A percentile compares a stretch with the other conserved stretches of the same genome.
phyloP scores from a whole-genome alignment of 495 filamentous ascomycete genomes.

The Annulohypoxylon stygium region DNA sequence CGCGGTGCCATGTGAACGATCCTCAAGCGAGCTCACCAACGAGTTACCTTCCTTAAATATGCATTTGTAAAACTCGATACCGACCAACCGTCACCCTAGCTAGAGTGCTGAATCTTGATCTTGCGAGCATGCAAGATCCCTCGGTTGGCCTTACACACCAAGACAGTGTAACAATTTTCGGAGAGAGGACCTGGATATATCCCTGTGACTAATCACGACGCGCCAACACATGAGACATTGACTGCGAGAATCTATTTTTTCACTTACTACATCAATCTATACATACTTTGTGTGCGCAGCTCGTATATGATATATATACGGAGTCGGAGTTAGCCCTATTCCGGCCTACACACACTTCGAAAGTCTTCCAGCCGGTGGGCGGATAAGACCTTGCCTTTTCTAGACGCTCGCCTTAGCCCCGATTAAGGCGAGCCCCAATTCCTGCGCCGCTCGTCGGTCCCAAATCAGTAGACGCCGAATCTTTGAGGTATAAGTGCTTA shows the following conservation, averaged over 20 bases:
- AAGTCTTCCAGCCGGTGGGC: neutral
- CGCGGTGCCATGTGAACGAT: constrained; percentile 13
- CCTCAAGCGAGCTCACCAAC: constrained; percentile 1
- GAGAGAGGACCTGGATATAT: constrained; percentile 27
- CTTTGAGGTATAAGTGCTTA: constrained; percentile 1
- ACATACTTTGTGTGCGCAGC: neutral
- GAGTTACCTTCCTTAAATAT: neutral
- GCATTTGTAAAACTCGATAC: constrained; percentile 4
- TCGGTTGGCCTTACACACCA: neutral
- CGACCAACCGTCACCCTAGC: constrained; percentile 12
- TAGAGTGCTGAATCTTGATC: constrained; percentile 7
- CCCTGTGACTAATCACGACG: constrained; percentile 30
- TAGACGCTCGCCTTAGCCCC: neutral
- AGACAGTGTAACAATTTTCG: neutral
- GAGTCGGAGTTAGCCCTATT: neutral
- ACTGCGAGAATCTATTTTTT: neutral
- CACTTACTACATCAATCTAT: neutral
- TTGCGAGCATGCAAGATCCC: constrained; percentile 1
- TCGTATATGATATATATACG: constrained; percentile 5
- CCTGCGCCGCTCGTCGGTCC: neutral
- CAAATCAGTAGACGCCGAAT: neutral
- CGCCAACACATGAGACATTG: constrained; percentile 42
- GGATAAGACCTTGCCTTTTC: neutral
- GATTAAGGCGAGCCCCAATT: neutral
- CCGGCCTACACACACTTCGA: neutral